A percentile compares a stretch with the other conserved stretches of the same genome.
phyloP scores from a whole-genome alignment of 2,329 filamentous ascomycete species.

The Xylariaceae sp. region DNA sequence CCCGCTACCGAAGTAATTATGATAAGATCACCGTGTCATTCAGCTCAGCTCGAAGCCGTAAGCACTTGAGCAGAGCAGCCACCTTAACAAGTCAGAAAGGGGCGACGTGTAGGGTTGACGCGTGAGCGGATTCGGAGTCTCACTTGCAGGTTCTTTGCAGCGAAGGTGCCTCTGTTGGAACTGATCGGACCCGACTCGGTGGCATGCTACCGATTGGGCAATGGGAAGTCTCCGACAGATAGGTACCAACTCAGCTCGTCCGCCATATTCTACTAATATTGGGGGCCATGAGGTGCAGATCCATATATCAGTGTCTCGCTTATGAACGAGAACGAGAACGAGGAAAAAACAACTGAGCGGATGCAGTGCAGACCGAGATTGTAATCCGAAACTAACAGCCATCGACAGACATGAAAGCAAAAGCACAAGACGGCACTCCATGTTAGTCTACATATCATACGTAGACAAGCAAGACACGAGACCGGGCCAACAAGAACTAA shows the following conservation, averaged over 20 bases:
- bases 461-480: no score
- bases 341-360: no score
- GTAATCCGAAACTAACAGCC: no score
- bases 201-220: slow-evolving; percentile 29
- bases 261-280: no score
- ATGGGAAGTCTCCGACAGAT: background rate
- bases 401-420: no score
- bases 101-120: background rate
- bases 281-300: no score
- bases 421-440: no score
- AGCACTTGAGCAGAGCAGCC: slow-evolving; percentile 12
- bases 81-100: slow-evolving; percentile 3
- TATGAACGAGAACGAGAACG: no score
- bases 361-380: no score
- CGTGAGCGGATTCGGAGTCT: slow-evolving; percentile 19
- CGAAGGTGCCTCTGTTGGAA: slow-evolving; percentile 1
- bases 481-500: background rate
- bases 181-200: slow-evolving; percentile 24
- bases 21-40: background rate
- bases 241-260: background rate
- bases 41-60: background rate
- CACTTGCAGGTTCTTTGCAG: slow-evolving; percentile 23
- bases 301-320: no score
- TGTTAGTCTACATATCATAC: no score
- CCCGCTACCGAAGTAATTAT: slow-evolving; percentile 3